Base-by-base conservation (phyloP, 1,284 basidiomycete genomes). In the Melampsora larici-populina region DNA sequence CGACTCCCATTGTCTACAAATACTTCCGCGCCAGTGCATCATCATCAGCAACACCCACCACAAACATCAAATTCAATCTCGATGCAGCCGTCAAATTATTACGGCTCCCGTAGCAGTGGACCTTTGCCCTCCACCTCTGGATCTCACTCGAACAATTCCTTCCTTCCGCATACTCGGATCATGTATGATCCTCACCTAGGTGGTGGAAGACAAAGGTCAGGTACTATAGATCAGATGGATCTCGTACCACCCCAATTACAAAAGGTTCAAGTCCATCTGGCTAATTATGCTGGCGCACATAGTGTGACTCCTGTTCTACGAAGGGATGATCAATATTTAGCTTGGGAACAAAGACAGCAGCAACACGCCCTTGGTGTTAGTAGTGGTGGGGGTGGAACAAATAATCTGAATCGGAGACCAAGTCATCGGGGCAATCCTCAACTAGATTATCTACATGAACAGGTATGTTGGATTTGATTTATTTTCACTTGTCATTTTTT, bases 361-460 rank as follows among this genome's bases (percentile, higher is more conserved):
- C 46, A 46, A 46, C 62, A 73, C n/a, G 64, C 62, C 68, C 36
- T 51, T 66, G 68, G 65, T 58, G 43, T 17, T 33, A 43, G 64
- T 60, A 76, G 90, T 91, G 26, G 85, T 94, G 82, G 94, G 92
- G 65, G 85, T 94, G 78, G 93, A 7, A 64, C 46, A 36, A 46
- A 43, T 43, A 49, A 78, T 62, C 49, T 79, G 93, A 94, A 83
- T 95, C 92, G 94, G 91, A 94, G 85, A 85, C 91, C 81, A 85
- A 93, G 80, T 90, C 92, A 79, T 80, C 79, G 80, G 71, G 89
- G 90, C 31, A 93, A 94, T 81, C 92, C 92, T 8, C 92, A 94
- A 83, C 86, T 96, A 70, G 93, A 95, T 83, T 92, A 88, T 83
- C 84, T 97, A 78, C 92, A 95, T 81, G 93, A 96, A 83, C 94